These are phyloP conservation scores for Pyrus betulifolia DNA, from an alignment of 306 rosid genomes.

Conservation along the genomic window DNA sequence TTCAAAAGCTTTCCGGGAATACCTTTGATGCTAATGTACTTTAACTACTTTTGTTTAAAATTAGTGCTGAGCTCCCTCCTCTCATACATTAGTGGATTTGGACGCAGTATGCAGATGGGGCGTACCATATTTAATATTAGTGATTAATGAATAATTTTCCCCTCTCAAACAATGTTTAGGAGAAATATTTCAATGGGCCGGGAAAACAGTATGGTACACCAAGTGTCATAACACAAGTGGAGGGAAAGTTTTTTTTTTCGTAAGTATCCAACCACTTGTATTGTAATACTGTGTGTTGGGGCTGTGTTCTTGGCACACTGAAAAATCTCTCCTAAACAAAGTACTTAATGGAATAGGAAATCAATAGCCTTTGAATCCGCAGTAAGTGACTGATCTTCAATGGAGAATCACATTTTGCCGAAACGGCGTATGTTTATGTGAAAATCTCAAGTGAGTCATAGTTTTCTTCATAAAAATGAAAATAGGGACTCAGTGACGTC, in stretches of 20 bases:
- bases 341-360: not conserved
- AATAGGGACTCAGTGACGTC: not conserved
- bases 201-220: fast-evolving
- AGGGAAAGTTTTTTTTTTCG: too few relatives aligned
- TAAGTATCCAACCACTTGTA: too few relatives aligned
- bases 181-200: too few relatives aligned
- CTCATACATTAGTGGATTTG: not conserved
- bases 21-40: not conserved
- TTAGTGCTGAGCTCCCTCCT: not conserved
- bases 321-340: too few relatives aligned
- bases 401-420: not conserved
- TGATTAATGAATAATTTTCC: not conserved
- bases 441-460: not conserved
- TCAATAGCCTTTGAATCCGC: not conserved
- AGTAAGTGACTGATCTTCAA: not conserved
- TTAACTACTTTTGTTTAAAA: not conserved
- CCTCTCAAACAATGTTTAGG: not conserved
- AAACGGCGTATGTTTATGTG: not conserved
- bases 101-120: not conserved
- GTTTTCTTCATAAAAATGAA: not conserved
- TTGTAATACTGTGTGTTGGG: too few relatives aligned
- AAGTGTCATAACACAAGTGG: too few relatives aligned
- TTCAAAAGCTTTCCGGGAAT: not conserved
- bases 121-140: not conserved
- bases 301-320: too few relatives aligned